phyloP scores from a whole-genome alignment of 306 rosid species.

The Castanea crenata region DNA sequence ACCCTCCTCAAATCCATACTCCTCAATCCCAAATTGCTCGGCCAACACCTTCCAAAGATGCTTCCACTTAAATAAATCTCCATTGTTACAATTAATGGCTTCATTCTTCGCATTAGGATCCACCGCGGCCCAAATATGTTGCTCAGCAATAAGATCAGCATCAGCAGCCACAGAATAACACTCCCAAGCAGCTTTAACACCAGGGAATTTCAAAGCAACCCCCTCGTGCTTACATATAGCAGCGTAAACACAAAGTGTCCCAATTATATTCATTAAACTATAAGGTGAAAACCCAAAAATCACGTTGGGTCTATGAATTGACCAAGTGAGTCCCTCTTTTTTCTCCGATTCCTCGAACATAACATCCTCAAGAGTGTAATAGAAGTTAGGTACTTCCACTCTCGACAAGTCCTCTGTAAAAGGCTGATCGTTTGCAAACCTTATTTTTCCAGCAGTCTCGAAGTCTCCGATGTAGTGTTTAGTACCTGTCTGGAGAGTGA shows the following conservation, averaged over 20 bases:
- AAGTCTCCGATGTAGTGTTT: slow-evolving; percentile 63
- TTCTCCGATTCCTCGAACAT: slow-evolving; percentile 43
- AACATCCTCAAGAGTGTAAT: slow-evolving; percentile 52
- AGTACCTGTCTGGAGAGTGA: slow-evolving; percentile 63
- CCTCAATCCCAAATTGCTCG: slow-evolving; percentile 67
- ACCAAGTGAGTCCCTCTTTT: slow-evolving; percentile 58
- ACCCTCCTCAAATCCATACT: slow-evolving; percentile 54
- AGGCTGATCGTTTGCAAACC: slow-evolving; percentile 44
- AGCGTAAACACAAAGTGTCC: slow-evolving; percentile 54
- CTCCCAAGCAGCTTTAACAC: slow-evolving; percentile 50
- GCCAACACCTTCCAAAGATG: slow-evolving; percentile 68
- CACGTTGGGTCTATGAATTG: slow-evolving; percentile 45
- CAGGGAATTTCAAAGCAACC: slow-evolving; percentile 55
- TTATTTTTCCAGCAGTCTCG: slow-evolving; percentile 20
- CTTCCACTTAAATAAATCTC: slow-evolving; percentile 70
- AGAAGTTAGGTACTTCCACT: slow-evolving; percentile 49
- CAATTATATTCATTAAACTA: slow-evolving; percentile 58
- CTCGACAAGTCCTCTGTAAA: slow-evolving; percentile 70
- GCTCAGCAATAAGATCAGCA: slow-evolving; percentile 78
- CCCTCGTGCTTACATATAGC: slow-evolving; percentile 71
- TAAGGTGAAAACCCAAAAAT: slow-evolving; percentile 76
- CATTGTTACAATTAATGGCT: slow-evolving; percentile 54
- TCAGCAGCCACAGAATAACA: slow-evolving; percentile 41
- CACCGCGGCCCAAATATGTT: slow-evolving; percentile 72
- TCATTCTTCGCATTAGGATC: slow-evolving; percentile 68